Base-by-base conservation (phyloP, 257 asterid species). In the Capsicum baccatum region DNA sequence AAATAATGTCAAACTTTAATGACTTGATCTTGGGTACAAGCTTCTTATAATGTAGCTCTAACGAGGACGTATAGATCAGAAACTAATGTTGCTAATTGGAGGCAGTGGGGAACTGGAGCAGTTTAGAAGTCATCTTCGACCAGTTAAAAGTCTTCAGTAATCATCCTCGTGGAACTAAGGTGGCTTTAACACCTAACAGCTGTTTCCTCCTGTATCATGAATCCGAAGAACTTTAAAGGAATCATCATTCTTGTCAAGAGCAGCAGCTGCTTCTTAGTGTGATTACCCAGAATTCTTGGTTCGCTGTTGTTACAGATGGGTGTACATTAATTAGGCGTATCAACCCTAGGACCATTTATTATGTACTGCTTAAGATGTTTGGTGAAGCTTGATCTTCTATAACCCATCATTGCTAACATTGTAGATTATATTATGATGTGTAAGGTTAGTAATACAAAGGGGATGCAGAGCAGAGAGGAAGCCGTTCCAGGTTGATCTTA, bases 1-100 rank as follows among this genome's bases (percentile, higher is more conserved):
- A 93, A 90, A 92, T 96, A 85, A 87, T 94, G 86, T 90, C 98
- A 83, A 96, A 90, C 90, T 87, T 96, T 91, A 96, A 94, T 59
- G 99, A 94, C 88, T 92, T 96, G 66, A 87, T 89, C 83, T 90
- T 94, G 39, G 89, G 90, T 79, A 96, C 99, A 16, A 93, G 97
- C 89, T 96, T 96, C 91, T 87, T 96, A 80, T 96, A 89, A 92
- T 83, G 60, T 50, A 76, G 26, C 9, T 52, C 48, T 52, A 13
- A 26, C n/a, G 47, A 21, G 21, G 63, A 74, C 12, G 8, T 11
- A 21, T 74, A 52, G 47, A 76, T 76, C 81, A 76, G 63, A 76
- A 39, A 26, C 39, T 14, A 52, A 74, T 76, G 47, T 76, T 52
- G 81, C 81, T 52, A 76, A 76, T 52, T 76, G 63, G 59, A 21